These are phyloP conservation scores for Phytopythium ostracodes DNA, from an alignment of 352 stramenopile species.

Conservation along the genomic window DNA sequence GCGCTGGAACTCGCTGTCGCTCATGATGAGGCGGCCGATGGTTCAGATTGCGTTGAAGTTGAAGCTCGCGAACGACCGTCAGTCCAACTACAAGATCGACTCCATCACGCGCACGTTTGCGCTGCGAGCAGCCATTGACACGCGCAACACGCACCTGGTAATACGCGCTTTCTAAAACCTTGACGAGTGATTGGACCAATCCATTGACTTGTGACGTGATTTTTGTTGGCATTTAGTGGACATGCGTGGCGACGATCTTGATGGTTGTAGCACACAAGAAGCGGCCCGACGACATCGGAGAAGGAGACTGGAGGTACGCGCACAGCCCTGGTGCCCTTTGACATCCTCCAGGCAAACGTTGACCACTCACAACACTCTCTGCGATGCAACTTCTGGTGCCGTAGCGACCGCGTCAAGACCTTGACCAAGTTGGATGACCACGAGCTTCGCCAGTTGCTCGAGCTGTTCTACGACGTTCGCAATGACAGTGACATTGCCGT, in stretches of 20 bases:
- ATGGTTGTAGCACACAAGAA: slow-evolving; percentile 61
- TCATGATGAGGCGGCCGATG: slow-evolving; percentile 54
- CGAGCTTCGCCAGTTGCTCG: slow-evolving; percentile 64
- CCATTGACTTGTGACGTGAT: slow-evolving; percentile 3
- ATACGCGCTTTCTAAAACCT: not conserved
- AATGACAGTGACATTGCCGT: slow-evolving; percentile 55
- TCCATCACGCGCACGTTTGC: slow-evolving; percentile 50
- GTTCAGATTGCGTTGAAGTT: slow-evolving; percentile 48
- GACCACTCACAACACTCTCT: not conserved
- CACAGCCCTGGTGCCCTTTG: not conserved
- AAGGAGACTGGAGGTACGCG: slow-evolving; percentile 40
- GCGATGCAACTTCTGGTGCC: not conserved
- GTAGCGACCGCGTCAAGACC: slow-evolving; percentile 27
- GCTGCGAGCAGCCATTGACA: slow-evolving; percentile 64
- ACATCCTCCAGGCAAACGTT: too few relatives aligned
- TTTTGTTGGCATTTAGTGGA: slow-evolving; percentile 40
- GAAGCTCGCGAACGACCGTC: slow-evolving; percentile 45
- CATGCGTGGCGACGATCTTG: slow-evolving; percentile 56
- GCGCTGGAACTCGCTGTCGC: slow-evolving; percentile 60
- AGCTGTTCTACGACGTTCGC: slow-evolving; percentile 61
- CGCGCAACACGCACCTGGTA: slow-evolving; percentile 56
- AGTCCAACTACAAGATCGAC: slow-evolving; percentile 52
- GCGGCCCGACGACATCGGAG: slow-evolving; percentile 27
- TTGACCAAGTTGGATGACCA: slow-evolving; percentile 60
- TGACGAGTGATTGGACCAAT: not conserved